These are phyloP conservation scores for Trichoderma oligosporum DNA, from an alignment of 2,329 filamentous ascomycete species.

Conservation along the genomic window DNA sequence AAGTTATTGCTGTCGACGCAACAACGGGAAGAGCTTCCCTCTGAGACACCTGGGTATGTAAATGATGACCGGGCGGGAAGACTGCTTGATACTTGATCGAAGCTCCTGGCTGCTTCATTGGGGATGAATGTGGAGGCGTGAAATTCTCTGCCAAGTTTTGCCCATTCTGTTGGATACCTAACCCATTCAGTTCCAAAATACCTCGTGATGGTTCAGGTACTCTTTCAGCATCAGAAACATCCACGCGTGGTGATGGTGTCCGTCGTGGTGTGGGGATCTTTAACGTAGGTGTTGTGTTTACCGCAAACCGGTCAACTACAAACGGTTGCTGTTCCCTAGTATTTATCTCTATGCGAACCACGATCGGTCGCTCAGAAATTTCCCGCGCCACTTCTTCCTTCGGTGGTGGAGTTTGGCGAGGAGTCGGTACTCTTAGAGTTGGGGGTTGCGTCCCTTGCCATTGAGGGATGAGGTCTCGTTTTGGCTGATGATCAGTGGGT, in stretches of 20 bases:
- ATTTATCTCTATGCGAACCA: slow-evolving; percentile 4
- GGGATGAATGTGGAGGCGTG: slow-evolving; percentile 56
- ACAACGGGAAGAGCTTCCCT: not conserved
- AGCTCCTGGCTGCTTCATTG: slow-evolving; percentile 36
- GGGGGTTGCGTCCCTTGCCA: slow-evolving; percentile 28
- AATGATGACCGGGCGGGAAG: slow-evolving; percentile 52
- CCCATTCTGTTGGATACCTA: slow-evolving; percentile 36
- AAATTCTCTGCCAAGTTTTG: slow-evolving; percentile 43
- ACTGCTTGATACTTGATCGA: slow-evolving; percentile 53
- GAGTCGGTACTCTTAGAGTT: slow-evolving; percentile 37
- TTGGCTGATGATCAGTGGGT: slow-evolving; percentile 16
- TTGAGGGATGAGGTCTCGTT: not conserved
- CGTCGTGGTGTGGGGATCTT: slow-evolving; percentile 18
- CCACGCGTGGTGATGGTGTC: slow-evolving; percentile 14
- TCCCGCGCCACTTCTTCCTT: not conserved
- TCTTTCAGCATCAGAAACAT: not conserved
- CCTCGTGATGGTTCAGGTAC: slow-evolving; percentile 1
- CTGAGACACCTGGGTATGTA: slow-evolving; percentile 39
- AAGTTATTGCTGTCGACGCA: slow-evolving; percentile 49
- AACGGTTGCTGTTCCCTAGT: slow-evolving; percentile 10
- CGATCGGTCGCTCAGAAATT: slow-evolving; percentile 8
- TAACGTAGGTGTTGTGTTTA: slow-evolving; percentile 12
- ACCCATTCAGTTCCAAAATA: not conserved
- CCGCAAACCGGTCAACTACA: slow-evolving; percentile 8
- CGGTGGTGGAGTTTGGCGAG: slow-evolving; percentile 34